These are phyloP conservation scores for Penicillium lagena DNA, from an alignment of 495 filamentous ascomycete genomes.

Conservation along the genomic window DNA sequence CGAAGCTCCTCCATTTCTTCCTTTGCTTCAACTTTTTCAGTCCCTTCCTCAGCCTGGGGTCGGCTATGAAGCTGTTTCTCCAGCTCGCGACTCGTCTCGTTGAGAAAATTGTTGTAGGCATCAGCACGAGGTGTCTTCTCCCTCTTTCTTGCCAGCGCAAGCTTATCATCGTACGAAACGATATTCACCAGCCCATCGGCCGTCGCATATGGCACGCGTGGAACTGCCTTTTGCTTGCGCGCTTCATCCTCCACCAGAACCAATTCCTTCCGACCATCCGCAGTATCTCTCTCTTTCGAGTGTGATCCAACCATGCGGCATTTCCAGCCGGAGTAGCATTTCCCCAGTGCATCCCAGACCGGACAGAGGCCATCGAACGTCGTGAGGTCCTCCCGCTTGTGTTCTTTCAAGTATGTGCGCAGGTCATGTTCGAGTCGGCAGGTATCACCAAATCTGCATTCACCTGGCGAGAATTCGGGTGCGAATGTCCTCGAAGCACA, in stretches of 20 bases:
- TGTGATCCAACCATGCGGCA: conserved; percentile 85
- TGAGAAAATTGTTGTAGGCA: conserved; percentile 67
- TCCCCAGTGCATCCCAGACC: conserved; percentile 66
- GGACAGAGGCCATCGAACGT: conserved; percentile 74
- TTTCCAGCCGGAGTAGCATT: conserved; percentile 80
- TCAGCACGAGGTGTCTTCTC: conserved; percentile 64
- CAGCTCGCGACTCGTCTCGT: conserved; percentile 49
- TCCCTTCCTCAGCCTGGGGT: conserved; percentile 2
- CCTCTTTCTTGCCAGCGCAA: conserved; percentile 61
- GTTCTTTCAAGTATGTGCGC: conserved; percentile 74
- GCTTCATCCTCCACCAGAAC: conserved; percentile 56
- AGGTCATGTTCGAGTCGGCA: conserved; percentile 80
- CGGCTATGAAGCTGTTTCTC: conserved; percentile 40
- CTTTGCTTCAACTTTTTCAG: conserved; percentile 4
- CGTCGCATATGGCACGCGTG: conserved; percentile 25
- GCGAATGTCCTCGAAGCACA: conserved; percentile 62
- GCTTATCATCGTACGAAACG: conserved; percentile 57
- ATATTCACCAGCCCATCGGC: conserved; percentile 71
- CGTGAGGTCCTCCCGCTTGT: conserved; percentile 70
- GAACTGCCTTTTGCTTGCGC: conserved; percentile 34
- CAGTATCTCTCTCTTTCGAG: conserved; percentile 62
- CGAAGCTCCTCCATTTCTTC: conserved; percentile 50
- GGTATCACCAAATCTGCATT: conserved; percentile 67
- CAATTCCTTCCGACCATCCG: conserved; percentile 77
- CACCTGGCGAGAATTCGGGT: conserved; percentile 67